A percentile compares a stretch with the other conserved stretches of the same genome.
These are phyloP conservation scores for Cornus suecica DNA, from an alignment of 148 eudicot species.

Conservation along the genomic window DNA sequence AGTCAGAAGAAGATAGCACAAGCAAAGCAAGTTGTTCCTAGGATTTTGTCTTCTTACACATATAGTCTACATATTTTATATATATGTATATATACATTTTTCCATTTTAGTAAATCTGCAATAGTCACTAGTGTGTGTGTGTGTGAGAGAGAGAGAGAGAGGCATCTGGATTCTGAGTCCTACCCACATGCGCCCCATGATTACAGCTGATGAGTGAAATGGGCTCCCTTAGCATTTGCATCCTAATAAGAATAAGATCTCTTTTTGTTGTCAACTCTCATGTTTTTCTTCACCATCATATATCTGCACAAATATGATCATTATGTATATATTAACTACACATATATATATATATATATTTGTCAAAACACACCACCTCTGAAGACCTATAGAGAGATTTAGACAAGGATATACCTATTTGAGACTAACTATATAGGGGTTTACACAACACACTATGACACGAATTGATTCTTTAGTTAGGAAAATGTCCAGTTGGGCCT, in stretches of 20 bases:
- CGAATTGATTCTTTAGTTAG: too few relatives aligned
- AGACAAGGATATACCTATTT: too few relatives aligned
- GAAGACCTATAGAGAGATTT: too few relatives aligned
- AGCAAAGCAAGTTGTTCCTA: conserved; percentile 26
- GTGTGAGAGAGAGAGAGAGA: conserved; percentile 6
- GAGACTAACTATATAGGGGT: too few relatives aligned
- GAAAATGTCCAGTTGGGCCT: too few relatives aligned
- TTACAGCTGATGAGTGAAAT: conserved; percentile 29
- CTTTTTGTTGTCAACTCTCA: conserved; percentile 7
- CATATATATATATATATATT: neutral
- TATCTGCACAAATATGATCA: neutral
- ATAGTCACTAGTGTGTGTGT: neutral
- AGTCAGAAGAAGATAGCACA: conserved; percentile 5
- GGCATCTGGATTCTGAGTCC: conserved; percentile 10
- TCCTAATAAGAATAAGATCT: neutral
- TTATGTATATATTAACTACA: neutral
- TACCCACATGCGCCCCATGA: conserved; percentile 39
- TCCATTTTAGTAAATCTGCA: conserved; percentile 3
- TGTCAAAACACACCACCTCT: neutral
- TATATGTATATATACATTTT: too few relatives aligned
- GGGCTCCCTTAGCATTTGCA: conserved; percentile 24
- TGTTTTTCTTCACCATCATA: conserved; percentile 16
- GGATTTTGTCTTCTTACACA: conserved; percentile 24
- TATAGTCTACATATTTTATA: neutral
- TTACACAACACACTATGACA: too few relatives aligned